Evolutionary conservation across 345 rosid species (phyloP), one percentile per base, ranked within the genome.

Genomic region (Salix brachista): DNA sequence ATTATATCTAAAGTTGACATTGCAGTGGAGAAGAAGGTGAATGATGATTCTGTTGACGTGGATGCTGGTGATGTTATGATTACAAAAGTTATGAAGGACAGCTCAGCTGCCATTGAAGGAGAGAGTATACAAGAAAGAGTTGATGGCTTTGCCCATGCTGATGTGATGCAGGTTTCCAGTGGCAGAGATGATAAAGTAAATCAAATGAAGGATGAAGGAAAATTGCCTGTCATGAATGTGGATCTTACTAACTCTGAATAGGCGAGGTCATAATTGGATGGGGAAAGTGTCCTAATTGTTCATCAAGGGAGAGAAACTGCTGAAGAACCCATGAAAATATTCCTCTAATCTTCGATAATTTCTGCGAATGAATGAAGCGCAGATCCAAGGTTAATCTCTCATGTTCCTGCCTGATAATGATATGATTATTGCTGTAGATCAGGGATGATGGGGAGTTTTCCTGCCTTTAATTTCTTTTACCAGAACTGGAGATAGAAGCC

Each of bases 131-230:
- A 56, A 75, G 79, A 81, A 73, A 72, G 68, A 73, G 68, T 42
- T 65, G 80, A 80, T 44, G 70, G 80, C 39, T 68, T 52, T 19
- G 30, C 42, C 9, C 26, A 66, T 73, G 77, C 71, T 52, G 68
- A 73, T 81, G 70, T 73, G 72, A 78, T 71, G 79, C 64, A 71
- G 71, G 79, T 82, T 78, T 76, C 84, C 70, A 65, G 58, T 34
- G 36, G 14, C 16, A 56, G 39, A 8, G 70, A 58, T 68, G 78
- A 61, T n/a, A 42, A 36, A 39, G 73, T 7, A 73, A 74, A 69
- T 7, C 62, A 69, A 61, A 36, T 23, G 62, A 70, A 65, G 67
- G 74, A 66, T 21, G 75, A 66, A 26, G 72, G 60, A 73, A 80
- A n/a, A n/a, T 10, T 1, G 36, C 74, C n/a, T n/a, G 67, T 18